Percentiles rank a stretch among this genome's conserved stretches.
phyloP scores from a whole-genome alignment of 2,329 filamentous ascomycete species.

The Botrytis fragariae region DNA sequence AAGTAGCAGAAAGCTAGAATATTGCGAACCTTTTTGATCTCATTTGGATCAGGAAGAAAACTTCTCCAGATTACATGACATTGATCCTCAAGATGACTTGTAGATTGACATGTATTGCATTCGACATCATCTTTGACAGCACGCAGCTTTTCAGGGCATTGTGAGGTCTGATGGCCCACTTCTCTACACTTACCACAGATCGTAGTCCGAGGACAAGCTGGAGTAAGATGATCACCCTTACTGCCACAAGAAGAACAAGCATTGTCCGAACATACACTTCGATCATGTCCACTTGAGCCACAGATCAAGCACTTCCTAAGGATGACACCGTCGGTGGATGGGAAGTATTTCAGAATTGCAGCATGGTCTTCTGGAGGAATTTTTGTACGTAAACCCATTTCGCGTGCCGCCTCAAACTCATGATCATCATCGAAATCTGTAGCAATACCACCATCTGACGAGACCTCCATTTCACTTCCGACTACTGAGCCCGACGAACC shows the following conservation, averaged over 20 bases:
- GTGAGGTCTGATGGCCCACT: slow-evolving; percentile 53
- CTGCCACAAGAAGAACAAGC: slow-evolving; percentile 50
- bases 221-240: slow-evolving; percentile 46
- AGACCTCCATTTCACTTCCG: not conserved
- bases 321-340: slow-evolving; percentile 37
- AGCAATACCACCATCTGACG: not conserved
- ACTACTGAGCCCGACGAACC: not conserved
- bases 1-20: slow-evolving; percentile 54
- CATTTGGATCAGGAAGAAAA: slow-evolving; percentile 45
- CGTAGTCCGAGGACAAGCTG: slow-evolving; percentile 49
- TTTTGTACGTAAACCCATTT: not conserved
- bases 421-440: not conserved
- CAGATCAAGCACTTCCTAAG: slow-evolving; percentile 50
- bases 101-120: slow-evolving; percentile 59
- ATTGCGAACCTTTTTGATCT: slow-evolving; percentile 48
- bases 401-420: not conserved
- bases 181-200: slow-evolving; percentile 61
- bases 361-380: slow-evolving; percentile 7
- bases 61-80: slow-evolving; percentile 63
- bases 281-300: slow-evolving; percentile 48
- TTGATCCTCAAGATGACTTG: slow-evolving; percentile 55
- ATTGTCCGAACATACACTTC: slow-evolving; percentile 46
- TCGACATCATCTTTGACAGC: slow-evolving; percentile 52
- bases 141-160: slow-evolving; percentile 57
- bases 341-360: slow-evolving; percentile 44